phyloP scores from a whole-genome alignment of 345 rosid species.

The Trapa incisa region DNA sequence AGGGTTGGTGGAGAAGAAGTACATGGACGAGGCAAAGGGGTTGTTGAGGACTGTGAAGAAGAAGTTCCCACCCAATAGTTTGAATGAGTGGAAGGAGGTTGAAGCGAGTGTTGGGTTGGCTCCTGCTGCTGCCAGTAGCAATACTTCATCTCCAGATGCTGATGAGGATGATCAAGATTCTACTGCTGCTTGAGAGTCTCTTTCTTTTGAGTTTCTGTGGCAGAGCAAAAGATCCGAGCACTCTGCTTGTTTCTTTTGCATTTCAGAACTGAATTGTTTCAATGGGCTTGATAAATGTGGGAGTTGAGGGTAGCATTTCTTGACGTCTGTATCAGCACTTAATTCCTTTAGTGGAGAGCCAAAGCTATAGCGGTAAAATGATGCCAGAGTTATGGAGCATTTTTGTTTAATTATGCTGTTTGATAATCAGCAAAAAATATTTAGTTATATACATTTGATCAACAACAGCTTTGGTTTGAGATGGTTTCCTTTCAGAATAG shows the following conservation, averaged over 20 bases:
- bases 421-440: too few relatives aligned
- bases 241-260: background rate
- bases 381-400: background rate
- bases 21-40: slow-evolving; percentile 45
- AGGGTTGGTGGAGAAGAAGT: slow-evolving; percentile 55
- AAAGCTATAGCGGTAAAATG: background rate
- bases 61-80: slow-evolving; percentile 47
- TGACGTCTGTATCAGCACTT: too few relatives aligned
- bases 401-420: background rate
- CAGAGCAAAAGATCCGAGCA: background rate
- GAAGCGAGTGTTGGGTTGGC: slow-evolving; percentile 46
- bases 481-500: too few relatives aligned
- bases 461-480: too few relatives aligned
- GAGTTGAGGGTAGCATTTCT: too few relatives aligned
- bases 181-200: background rate
- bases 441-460: too few relatives aligned
- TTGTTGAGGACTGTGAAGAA: slow-evolving; percentile 51
- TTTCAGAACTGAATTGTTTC: background rate
- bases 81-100: slow-evolving; percentile 54
- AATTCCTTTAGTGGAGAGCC: background rate
- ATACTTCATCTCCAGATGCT: too few relatives aligned
- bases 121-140: background rate
- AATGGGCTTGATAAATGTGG: too few relatives aligned
- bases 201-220: background rate
- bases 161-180: too few relatives aligned